These are phyloP conservation scores for Toxoplasma gondii DNA, from an alignment of 169 alveolate species.

Conservation along the genomic window DNA sequence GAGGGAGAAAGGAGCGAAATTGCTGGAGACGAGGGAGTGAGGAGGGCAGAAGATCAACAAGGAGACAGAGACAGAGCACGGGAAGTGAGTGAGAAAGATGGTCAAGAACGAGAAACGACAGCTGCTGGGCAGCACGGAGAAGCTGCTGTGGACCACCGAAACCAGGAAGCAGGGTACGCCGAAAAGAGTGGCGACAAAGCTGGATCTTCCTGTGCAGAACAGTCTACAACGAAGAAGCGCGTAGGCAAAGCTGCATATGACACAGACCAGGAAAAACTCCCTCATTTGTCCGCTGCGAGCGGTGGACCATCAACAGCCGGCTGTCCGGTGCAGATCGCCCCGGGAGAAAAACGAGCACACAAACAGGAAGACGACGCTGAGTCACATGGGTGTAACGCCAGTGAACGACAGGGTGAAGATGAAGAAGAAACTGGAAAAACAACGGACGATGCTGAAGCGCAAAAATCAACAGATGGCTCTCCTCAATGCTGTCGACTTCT, in stretches of 20 bases:
- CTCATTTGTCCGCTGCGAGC: background rate
- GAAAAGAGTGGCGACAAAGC: too few relatives aligned
- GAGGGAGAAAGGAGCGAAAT: background rate
- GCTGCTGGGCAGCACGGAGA: background rate
- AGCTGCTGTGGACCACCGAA: background rate
- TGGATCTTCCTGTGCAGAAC: too few relatives aligned
- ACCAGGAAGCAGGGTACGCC: background rate
- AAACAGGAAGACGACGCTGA: background rate
- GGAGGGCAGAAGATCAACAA: background rate
- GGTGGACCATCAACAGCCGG: background rate
- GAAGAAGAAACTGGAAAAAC: background rate
- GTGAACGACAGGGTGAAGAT: background rate
- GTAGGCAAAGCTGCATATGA: too few relatives aligned
- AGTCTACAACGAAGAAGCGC: too few relatives aligned
- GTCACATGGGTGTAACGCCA: background rate
- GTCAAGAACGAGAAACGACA: background rate
- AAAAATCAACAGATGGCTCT: background rate
- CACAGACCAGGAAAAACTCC: too few relatives aligned
- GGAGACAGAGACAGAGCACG: background rate
- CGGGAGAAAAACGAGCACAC: background rate
- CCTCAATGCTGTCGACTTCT: background rate
- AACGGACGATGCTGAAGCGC: too few relatives aligned
- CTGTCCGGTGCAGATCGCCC: background rate
- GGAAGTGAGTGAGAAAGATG: background rate
- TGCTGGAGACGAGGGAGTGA: background rate